These are phyloP conservation scores for Trypanosoma mega DNA, from an alignment of 208 protist genomes.

Conservation along the genomic window DNA sequence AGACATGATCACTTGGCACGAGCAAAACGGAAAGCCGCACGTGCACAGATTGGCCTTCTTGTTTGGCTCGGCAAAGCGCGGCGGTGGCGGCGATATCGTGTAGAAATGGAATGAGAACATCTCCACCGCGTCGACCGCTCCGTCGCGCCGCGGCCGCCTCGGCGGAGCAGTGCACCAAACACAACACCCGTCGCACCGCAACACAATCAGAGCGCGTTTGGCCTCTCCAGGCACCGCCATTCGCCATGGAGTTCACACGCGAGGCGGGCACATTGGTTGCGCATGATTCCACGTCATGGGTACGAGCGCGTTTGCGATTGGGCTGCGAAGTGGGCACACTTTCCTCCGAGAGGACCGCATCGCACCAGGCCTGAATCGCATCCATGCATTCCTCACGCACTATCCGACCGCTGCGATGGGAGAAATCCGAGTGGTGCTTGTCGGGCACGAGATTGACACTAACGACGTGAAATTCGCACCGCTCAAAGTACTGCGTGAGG, in stretches of 20 bases:
- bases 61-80: slow-evolving; percentile 40
- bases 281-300: too few species aligned
- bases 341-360: slow-evolving; percentile 33
- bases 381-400: slow-evolving; percentile 47
- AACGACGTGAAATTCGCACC: slow-evolving; percentile 48
- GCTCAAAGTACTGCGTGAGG: slow-evolving; percentile 47
- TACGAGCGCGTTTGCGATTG: slow-evolving; percentile 9
- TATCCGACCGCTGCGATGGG: slow-evolving; percentile 3
- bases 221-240: slow-evolving; percentile 3
- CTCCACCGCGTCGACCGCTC: slow-evolving; percentile 18
- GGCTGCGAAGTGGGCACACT: background rate
- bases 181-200: background rate
- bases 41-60: slow-evolving; percentile 9
- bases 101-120: slow-evolving; percentile 53
- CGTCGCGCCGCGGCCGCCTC: background rate
- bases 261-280: too few species aligned
- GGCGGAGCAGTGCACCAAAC: background rate
- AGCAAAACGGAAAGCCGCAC: slow-evolving; percentile 56
- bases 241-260: background rate
- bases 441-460: slow-evolving; percentile 38
- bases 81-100: slow-evolving; percentile 55
- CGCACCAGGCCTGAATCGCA: slow-evolving; percentile 42
- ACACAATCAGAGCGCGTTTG: too few species aligned
- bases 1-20: slow-evolving; percentile 68
- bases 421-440: background rate